Evolutionary conservation across 1,284 basidiomycete genomes (phyloP).

Genomic region (Ustilago curta): DNA sequence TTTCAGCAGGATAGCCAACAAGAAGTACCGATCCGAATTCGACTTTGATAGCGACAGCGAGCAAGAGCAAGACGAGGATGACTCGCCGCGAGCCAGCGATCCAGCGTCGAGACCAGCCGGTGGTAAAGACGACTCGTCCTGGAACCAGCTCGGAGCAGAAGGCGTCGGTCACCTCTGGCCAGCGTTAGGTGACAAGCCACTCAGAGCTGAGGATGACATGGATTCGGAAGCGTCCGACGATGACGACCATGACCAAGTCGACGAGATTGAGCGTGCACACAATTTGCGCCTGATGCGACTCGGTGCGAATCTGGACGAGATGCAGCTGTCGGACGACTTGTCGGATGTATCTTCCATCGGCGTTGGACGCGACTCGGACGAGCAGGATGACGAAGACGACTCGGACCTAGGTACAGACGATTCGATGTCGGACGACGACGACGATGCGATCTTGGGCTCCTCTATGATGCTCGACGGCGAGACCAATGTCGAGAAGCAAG

Average conservation of each 20-base stretch:
- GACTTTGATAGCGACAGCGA: slow-evolving; percentile 54
- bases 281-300: slow-evolving; percentile 55
- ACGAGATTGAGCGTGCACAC: slow-evolving; percentile 53
- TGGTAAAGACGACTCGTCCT: slow-evolving; percentile 16
- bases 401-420: slow-evolving; percentile 25
- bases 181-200: slow-evolving; percentile 39
- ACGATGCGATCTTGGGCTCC: slow-evolving; percentile 49
- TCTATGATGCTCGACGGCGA: slow-evolving; percentile 58
- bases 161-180: slow-evolving; percentile 63
- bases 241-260: slow-evolving; percentile 46
- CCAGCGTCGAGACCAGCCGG: slow-evolving; percentile 9
- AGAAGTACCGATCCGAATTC: slow-evolving; percentile 45
- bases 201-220: slow-evolving; percentile 18
- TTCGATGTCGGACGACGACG: slow-evolving; percentile 30
- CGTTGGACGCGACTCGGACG: slow-evolving; percentile 50
- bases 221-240: slow-evolving; percentile 43
- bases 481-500: slow-evolving; percentile 58
- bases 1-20: slow-evolving; percentile 79
- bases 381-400: slow-evolving; percentile 41
- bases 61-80: slow-evolving; percentile 51
- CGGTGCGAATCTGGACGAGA: slow-evolving; percentile 41
- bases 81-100: slow-evolving; percentile 50
- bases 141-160: slow-evolving; percentile 41
- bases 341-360: slow-evolving; percentile 62
- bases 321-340: slow-evolving; percentile 45